phyloP scores from a whole-genome alignment of 2,329 filamentous ascomycete genomes.

The Monilinia polystroma region DNA sequence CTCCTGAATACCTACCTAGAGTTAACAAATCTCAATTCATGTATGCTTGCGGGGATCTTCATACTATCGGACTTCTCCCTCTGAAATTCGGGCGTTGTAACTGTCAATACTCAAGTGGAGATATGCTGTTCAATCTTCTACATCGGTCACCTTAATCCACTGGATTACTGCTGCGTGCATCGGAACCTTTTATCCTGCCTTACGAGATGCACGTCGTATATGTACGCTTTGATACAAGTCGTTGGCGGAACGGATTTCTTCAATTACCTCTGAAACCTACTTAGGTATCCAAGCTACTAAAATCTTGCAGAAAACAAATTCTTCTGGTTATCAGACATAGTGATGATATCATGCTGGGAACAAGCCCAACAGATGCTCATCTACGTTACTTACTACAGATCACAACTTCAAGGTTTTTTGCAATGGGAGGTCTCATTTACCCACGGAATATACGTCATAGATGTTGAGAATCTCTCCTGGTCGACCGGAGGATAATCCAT shows the following conservation, averaged over 20 bases:
- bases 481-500: conserved; percentile 16
- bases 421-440: conserved; percentile 1
- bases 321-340: no score
- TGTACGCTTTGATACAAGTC: conserved; percentile 16
- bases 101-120: neutral
- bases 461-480: conserved; percentile 1
- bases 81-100: neutral
- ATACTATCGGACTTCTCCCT: neutral
- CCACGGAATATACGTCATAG: neutral
- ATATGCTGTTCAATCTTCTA: neutral
- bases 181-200: conserved; percentile 1
- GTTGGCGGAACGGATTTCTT: neutral
- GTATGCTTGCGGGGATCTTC: neutral
- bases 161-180: conserved; percentile 3
- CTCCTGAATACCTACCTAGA: no score
- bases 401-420: neutral
- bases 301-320: neutral
- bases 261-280: neutral
- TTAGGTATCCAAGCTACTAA: neutral
- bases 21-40: no score
- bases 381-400: no score
- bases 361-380: neutral
- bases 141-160: neutral
- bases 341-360: conserved; percentile 7
- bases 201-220: conserved; percentile 1